Evolutionary conservation across 352 stramenopile genomes (phyloP), one percentile per base, ranked within the genome.

Genomic region (Pythium volutum): DNA sequence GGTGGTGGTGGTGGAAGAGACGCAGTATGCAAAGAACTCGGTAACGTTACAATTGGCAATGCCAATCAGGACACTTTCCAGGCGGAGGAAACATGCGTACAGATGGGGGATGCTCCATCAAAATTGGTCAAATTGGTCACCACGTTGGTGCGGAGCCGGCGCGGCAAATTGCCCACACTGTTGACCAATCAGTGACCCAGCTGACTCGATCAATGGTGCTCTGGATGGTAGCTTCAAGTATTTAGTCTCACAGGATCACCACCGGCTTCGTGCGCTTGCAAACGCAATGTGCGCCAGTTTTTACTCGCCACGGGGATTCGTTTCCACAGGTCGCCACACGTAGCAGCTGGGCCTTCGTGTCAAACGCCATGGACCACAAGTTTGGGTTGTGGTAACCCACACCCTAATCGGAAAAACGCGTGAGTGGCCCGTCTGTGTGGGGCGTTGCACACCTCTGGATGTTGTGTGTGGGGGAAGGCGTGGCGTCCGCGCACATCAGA

Each of bases 361-460:
- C 33, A 25, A 5, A 31, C 33, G 20, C 12, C 8, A 6, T 8
- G 31, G 20, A 18, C 51, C 62, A 59, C 54, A 63, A 55, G 27
- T 39, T 48, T 27, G 18, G n/a, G 57, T 69, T 69, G 55, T 69
- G 62, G 62, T 47, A 25, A 47, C 23, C 54, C 62, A 43, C 16
- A 69, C 14, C 62, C 62, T 69, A 56, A 42, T 59, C 54, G 51
- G 49, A 53, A 25, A 6, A 27, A n/a, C n/a, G n/a, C n/a, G n/a
- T n/a, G 25, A 7, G 27, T 43, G 27, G 16, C 4, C 49, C 18
- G 45, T 31, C 45, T 42, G 31, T 53, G 27, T 55, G 27, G 7
- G 16, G 33, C 50, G 22, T 59, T 59, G 51, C 51, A 49, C 6
- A 52, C 46, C 6, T 52, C 46, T 52, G 46, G 46, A 41, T 55